Evolutionary conservation across 768 basidiomycete species (phyloP), one percentile per base, ranked within the genome.

Genomic region (Collybia nuda): DNA sequence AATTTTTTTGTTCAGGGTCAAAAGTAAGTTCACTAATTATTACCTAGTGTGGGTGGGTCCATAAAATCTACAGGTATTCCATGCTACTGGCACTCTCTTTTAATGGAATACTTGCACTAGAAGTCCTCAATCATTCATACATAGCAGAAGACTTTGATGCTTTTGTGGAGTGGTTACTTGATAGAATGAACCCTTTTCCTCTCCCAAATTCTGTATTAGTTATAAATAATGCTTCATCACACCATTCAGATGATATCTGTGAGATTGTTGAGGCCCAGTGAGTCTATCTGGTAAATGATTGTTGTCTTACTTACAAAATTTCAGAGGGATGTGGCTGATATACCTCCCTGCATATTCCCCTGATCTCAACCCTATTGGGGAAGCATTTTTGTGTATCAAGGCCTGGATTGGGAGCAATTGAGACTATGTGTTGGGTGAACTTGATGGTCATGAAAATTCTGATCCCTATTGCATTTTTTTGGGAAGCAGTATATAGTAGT

Each of bases 341-440:
- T 70, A 56, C 50, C 58, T 69, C 5, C 67, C 66, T 8, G 59
- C 68, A 2, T 70, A 69, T 50, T 70, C 65, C 2, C 68, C 67
- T 2, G 64, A 70, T 45, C 58, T 60, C 32, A 66, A 67, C 39
- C 68, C 63, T 0, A 70, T 70, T 18, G 66, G 69, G 48, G 59
- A 66, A 46, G 59, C 55, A 9, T 70, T 70, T 53, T 63, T 55
- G 6, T 54, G 51, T 15, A 49, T 62, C 50, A 64, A 64, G 49
- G 41, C 52, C 17, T 60, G 59, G 56, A 39, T 64, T 26, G 54
- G 57, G 17, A 9, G 37, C 19, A 56, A 64, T 42, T 42, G 58
- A 2, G 62, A 62, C 45, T 63, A 61, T 43, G 53, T 52, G 24
- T 47, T 44, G 6, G 32, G 50, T 15, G 57, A 57, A 38, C 32